Evolutionary conservation across 2,329 filamentous ascomycete genomes (phyloP).

Genomic region (Penicillium crustosum): DNA sequence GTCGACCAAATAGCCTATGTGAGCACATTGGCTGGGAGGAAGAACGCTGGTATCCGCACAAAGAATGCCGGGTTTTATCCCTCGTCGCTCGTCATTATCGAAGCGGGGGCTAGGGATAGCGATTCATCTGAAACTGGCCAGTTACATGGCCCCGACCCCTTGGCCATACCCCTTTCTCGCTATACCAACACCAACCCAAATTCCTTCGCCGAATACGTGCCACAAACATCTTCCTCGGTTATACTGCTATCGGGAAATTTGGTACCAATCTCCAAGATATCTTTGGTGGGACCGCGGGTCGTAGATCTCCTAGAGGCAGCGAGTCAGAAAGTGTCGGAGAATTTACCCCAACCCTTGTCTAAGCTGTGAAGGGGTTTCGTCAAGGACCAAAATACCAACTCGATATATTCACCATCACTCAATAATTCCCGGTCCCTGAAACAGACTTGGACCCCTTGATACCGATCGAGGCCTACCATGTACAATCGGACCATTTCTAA

Average conservation of each 20-base stretch:
- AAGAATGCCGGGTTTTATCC: constrained; percentile 5
- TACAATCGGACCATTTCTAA: background rate
- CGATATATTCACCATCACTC: background rate
- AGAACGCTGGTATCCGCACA: constrained; percentile 7
- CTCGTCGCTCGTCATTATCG: constrained; percentile 7
- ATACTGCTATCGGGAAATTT: background rate
- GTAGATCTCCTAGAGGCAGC: constrained; percentile 1
- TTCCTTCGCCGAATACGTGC: background rate
- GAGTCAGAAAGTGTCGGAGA: background rate
- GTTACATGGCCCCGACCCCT: background rate
- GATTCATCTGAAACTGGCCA: background rate
- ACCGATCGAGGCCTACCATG: background rate
- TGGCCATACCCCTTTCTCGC: constrained; percentile 10
- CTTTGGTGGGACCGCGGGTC: constrained; percentile 4
- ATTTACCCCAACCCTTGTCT: background rate
- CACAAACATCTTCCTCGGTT: constrained; percentile 4
- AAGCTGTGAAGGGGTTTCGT: background rate
- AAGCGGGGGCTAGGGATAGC: background rate
- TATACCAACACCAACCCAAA: background rate
- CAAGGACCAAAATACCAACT: background rate
- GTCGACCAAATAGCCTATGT: constrained; percentile 8
- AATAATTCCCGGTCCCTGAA: background rate
- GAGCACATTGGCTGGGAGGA: constrained; percentile 7
- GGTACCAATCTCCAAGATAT: background rate
- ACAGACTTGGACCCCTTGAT: background rate